Percentiles rank a stretch among this genome's conserved stretches.
phyloP scores from a whole-genome alignment of 2,329 filamentous ascomycete species.

The Aurifilum marmelostoma region DNA sequence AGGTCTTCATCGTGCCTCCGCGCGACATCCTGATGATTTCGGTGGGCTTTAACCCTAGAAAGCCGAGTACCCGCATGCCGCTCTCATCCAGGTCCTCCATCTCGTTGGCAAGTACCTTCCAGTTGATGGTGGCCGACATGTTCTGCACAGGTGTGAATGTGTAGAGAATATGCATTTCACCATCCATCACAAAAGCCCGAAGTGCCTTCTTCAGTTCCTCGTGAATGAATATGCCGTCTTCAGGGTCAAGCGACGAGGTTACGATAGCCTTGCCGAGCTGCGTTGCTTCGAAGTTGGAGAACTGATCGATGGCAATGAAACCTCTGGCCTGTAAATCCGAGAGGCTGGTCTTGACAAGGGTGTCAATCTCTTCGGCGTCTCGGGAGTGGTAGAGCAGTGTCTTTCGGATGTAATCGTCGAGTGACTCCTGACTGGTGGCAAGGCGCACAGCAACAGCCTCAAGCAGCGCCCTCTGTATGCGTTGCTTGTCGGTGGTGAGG shows the following conservation, averaged over 20 bases:
- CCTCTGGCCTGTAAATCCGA: slow-evolving; percentile 57
- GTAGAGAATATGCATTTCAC: slow-evolving; percentile 79
- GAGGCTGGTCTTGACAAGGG: slow-evolving; percentile 62
- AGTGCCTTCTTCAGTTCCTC: slow-evolving; percentile 69
- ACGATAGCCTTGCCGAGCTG: slow-evolving; percentile 72
- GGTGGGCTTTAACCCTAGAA: slow-evolving; percentile 70
- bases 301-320: slow-evolving; percentile 56
- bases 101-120: slow-evolving; percentile 73
- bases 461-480: slow-evolving; percentile 71
- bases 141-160: slow-evolving; percentile 74
- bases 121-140: slow-evolving; percentile 62
- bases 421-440: slow-evolving; percentile 65
- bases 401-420: slow-evolving; percentile 69
- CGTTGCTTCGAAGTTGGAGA: slow-evolving; percentile 62
- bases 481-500: slow-evolving; percentile 66
- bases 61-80: slow-evolving; percentile 67
- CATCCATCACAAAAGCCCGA: slow-evolving; percentile 76
- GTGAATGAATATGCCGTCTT: slow-evolving; percentile 75
- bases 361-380: slow-evolving; percentile 51
- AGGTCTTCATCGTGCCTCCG: slow-evolving; percentile 66
- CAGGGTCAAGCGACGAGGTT: slow-evolving; percentile 71
- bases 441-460: slow-evolving; percentile 72
- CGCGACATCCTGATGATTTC: slow-evolving; percentile 71
- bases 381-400: slow-evolving; percentile 67
- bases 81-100: slow-evolving; percentile 73